Conservation (phyloP, 2,329 filamentous ascomycete genomes). For the Cladosporium cucumerinum region DNA sequence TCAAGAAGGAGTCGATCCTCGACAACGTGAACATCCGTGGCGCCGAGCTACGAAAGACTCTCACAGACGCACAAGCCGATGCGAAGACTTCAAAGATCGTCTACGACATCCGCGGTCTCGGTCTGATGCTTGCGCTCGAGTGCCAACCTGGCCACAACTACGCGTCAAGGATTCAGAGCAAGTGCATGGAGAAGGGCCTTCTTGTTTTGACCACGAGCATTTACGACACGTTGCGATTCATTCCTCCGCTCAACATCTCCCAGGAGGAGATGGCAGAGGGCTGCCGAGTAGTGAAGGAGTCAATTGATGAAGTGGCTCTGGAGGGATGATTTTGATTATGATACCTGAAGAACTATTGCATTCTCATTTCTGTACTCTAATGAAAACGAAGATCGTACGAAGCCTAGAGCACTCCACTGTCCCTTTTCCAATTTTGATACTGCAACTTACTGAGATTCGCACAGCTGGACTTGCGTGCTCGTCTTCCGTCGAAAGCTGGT, state of each 20-base stretch:
- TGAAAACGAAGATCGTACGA: background rate
- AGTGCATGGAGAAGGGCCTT: constrained; percentile 40
- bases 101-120: constrained; percentile 39
- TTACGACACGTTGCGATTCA: constrained; percentile 41
- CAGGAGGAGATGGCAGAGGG: constrained; percentile 39
- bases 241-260: constrained; percentile 39
- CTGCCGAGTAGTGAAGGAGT: constrained; percentile 35
- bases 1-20: constrained; percentile 37
- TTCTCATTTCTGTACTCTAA: background rate
- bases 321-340: background rate
- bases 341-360: background rate
- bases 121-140: constrained; percentile 40
- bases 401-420: too few species aligned
- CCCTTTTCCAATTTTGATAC: too few species aligned
- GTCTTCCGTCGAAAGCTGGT: too few species aligned
- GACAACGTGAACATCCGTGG: constrained; percentile 37
- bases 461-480: too few species aligned
- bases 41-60: constrained; percentile 27
- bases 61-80: constrained; percentile 26
- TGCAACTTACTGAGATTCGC: too few species aligned
- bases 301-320: constrained; percentile 37
- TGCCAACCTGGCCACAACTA: constrained; percentile 36
- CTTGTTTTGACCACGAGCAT: constrained; percentile 40
- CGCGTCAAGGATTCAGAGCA: constrained; percentile 39
- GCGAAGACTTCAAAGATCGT: constrained; percentile 33